Conservation (phyloP, 805 yeast species). For the Maudiozyma bulderi region DNA sequence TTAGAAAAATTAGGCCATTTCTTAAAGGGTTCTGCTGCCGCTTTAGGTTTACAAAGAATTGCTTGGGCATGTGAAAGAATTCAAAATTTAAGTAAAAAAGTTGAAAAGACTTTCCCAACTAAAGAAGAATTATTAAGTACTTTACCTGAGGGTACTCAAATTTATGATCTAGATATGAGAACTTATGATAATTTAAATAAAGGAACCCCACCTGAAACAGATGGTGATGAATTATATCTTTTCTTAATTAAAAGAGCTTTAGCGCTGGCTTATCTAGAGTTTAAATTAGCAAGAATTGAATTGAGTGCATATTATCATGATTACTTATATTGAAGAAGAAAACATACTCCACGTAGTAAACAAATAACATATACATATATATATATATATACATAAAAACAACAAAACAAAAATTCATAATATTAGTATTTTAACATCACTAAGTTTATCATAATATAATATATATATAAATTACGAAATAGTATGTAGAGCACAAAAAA, state of each 20-base stretch:
- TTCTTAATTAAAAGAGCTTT: slow-evolving; percentile 37
- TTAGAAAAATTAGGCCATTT: slow-evolving; percentile 81
- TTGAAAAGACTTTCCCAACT: slow-evolving; percentile 21
- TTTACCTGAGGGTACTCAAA: slow-evolving; percentile 7
- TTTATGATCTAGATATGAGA: slow-evolving; percentile 8
- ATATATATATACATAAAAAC: too few species aligned
- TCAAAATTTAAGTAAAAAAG: slow-evolving; percentile 67
- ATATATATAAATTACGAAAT: too few species aligned
- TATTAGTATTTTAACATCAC: too few species aligned
- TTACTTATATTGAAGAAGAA: too few species aligned
- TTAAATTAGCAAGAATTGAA: slow-evolving; percentile 36
- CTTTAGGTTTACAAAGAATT: slow-evolving; percentile 74
- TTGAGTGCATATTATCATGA: slow-evolving; percentile 39
- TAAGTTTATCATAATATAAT: too few species aligned
- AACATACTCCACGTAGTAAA: too few species aligned
- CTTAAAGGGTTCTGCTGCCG: slow-evolving; percentile 91
- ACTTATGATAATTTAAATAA: slow-evolving; percentile 8
- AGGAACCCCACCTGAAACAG: slow-evolving; percentile 21
- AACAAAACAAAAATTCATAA: too few species aligned
- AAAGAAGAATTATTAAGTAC: slow-evolving; percentile 6
- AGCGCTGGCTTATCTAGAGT: slow-evolving; percentile 40
- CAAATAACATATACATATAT: too few species aligned
- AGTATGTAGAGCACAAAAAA: not conserved
- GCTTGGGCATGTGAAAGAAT: slow-evolving; percentile 86
- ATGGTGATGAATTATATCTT: slow-evolving; percentile 34